phyloP scores from a whole-genome alignment of 2,329 filamentous ascomycete genomes.

The Whalleya microplaca region DNA sequence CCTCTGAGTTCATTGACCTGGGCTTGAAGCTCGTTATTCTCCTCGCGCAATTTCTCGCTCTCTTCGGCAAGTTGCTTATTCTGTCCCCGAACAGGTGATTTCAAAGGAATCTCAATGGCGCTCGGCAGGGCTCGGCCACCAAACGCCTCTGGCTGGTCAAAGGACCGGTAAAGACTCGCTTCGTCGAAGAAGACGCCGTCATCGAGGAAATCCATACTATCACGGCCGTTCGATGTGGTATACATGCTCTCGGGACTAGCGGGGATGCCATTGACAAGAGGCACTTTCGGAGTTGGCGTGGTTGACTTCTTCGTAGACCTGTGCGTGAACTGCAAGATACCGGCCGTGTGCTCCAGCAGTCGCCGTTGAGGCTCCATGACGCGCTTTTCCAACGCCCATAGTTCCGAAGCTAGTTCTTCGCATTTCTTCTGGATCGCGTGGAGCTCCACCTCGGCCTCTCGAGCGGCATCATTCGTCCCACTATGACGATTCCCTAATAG shows the following conservation, averaged over 20 bases:
- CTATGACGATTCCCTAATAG: slow-evolving; percentile 54
- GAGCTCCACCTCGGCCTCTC: slow-evolving; percentile 74
- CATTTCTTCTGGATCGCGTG: slow-evolving; percentile 77
- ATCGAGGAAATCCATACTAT: slow-evolving; percentile 57
- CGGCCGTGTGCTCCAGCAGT: slow-evolving; percentile 87
- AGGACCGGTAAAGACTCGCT: slow-evolving; percentile 70
- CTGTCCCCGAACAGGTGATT: slow-evolving; percentile 60
- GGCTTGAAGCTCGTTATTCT: slow-evolving; percentile 45
- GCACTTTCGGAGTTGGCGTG: slow-evolving; percentile 45
- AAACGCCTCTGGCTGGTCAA: slow-evolving; percentile 64
- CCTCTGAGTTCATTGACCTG: slow-evolving; percentile 42
- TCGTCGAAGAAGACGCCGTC: slow-evolving; percentile 75
- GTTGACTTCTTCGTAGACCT: slow-evolving; percentile 66
- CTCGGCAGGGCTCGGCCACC: slow-evolving; percentile 33
- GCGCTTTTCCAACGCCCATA: slow-evolving; percentile 79
- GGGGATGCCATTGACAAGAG: slow-evolving; percentile 62
- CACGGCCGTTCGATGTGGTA: slow-evolving; percentile 65
- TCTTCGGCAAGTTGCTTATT: slow-evolving; percentile 54
- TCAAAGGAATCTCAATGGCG: slow-evolving; percentile 61
- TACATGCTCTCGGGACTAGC: slow-evolving; percentile 79
- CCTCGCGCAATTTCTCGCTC: slow-evolving; percentile 49
- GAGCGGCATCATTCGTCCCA: slow-evolving; percentile 51
- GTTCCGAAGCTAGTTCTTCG: slow-evolving; percentile 79
- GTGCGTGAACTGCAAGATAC: slow-evolving; percentile 89
- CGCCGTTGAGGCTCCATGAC: slow-evolving; percentile 74